Percentiles rank a stretch among this genome's conserved stretches.
Conservation (phyloP, 2,329 filamentous ascomycete species). For the Penicillium palitans region DNA sequence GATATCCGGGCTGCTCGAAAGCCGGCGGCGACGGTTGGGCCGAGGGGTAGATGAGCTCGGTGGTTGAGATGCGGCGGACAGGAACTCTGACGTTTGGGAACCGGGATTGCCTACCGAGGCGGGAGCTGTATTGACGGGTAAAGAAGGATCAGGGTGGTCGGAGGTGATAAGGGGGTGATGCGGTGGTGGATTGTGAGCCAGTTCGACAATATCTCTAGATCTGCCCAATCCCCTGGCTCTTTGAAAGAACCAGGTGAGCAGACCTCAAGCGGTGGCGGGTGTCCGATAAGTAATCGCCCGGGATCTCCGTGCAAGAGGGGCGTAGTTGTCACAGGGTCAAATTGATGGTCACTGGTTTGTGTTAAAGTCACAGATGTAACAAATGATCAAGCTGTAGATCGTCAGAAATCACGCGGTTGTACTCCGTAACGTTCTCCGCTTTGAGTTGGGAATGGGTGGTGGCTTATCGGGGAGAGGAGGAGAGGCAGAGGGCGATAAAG, state of each 20-base stretch:
- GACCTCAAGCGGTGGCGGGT: slow-evolving; percentile 33
- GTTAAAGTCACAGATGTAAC: neutral
- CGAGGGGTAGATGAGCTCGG: slow-evolving; percentile 7
- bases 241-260: slow-evolving; percentile 47
- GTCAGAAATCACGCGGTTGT: neutral
- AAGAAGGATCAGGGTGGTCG: slow-evolving; percentile 65
- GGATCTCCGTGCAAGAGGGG: slow-evolving; percentile 13
- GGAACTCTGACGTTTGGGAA: slow-evolving; percentile 21
- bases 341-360: neutral
- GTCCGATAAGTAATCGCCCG: slow-evolving; percentile 32
- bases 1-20: slow-evolving; percentile 32
- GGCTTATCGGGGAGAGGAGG: slow-evolving; percentile 6
- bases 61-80: slow-evolving; percentile 12
- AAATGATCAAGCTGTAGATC: neutral
- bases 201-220: slow-evolving; percentile 58
- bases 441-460: neutral
- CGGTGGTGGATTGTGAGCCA: slow-evolving; percentile 66
- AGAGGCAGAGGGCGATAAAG: neutral
- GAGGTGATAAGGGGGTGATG: slow-evolving; percentile 62
- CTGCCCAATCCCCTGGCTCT: slow-evolving; percentile 47
- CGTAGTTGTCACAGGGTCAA: slow-evolving; percentile 9
- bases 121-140: slow-evolving; percentile 51
- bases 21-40: slow-evolving; percentile 28
- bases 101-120: slow-evolving; percentile 20
- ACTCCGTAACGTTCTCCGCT: neutral